Evolutionary conservation across 139 green algal genomes (phyloP), one percentile per base, ranked within the genome.

Genomic region (Micractinium sp.): DNA sequence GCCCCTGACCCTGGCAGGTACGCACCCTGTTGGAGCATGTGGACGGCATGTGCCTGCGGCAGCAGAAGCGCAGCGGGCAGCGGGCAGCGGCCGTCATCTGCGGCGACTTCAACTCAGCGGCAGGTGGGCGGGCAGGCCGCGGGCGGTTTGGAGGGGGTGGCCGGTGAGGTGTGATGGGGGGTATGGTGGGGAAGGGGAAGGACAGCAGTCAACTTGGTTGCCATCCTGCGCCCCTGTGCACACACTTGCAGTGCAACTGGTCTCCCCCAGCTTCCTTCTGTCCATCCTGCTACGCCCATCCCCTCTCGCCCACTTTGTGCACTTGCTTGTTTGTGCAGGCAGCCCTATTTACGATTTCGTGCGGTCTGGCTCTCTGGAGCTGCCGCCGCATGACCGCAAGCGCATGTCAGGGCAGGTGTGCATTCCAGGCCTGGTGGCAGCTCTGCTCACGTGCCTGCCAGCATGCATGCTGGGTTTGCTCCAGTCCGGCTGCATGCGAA

Each of bases 81-180:
- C 29, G 69, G 0, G 69, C 88, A 0, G 84, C 85, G 0, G 76
- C 83, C 7, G 33, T 94, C 9, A 39, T 96, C 18, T 90, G 81
- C 33, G 95, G 95, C 9, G 95, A 97, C 89, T 97, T 97, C 91
- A 97, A 97, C 85, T 89, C 88, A 0, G 82, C 86, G 27, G 93
- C 95, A 19, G 61, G 88, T 85, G 73, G 1, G 87, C 66, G 16
- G 22, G 12, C 7, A 16, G 31, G n/a, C n/a, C n/a, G n/a, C n/a
- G n/a, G n/a, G n/a, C n/a, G n/a, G n/a, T n/a, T n/a, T n/a, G n/a
- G n/a, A n/a, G n/a, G n/a, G n/a, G n/a, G n/a, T n/a, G n/a, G n/a
- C n/a, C n/a, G n/a, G n/a, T n/a, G n/a, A n/a, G n/a, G n/a, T n/a
- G n/a, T n/a, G n/a, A n/a, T n/a, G n/a, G n/a, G n/a, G n/a, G n/a